Evolutionary conservation across 257 asterid species (phyloP).

Genomic region (Eucommia ulmoides): DNA sequence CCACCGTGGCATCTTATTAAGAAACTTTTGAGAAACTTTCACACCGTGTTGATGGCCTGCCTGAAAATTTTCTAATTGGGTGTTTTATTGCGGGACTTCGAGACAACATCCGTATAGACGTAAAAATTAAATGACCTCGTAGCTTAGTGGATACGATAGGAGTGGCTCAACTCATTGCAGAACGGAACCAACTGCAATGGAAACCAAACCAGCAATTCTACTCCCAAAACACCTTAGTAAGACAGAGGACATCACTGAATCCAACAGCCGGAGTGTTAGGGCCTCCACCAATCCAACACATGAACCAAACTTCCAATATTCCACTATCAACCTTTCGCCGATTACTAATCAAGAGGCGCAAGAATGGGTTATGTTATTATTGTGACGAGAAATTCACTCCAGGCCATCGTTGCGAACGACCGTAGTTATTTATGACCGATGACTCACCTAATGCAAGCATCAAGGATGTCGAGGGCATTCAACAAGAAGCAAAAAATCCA

Average conservation of each 20-base stretch:
- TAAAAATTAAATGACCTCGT: not conserved
- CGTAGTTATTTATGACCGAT: not conserved
- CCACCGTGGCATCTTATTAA: not conserved
- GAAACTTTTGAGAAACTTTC: not conserved
- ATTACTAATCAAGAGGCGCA: too few relatives aligned
- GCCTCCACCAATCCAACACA: not conserved
- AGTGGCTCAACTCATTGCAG: not conserved
- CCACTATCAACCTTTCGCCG: too few relatives aligned
- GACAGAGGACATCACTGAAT: not conserved
- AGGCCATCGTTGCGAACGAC: not conserved
- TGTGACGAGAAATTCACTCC: not conserved
- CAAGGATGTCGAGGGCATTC: not conserved
- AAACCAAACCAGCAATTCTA: not conserved
- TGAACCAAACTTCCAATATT: not conserved
- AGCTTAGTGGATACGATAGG: not conserved
- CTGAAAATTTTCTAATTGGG: not conserved
- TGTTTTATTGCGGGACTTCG: not conserved
- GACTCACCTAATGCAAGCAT: not conserved
- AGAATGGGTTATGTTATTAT: not conserved
- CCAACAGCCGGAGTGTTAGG: not conserved
- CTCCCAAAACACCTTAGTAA: not conserved
- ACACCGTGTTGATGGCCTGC: not conserved
- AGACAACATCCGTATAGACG: not conserved
- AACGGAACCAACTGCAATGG: not conserved
- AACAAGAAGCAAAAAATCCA: not conserved